These are phyloP conservation scores for Benincasa hispida DNA, from an alignment of 306 rosid species.

Conservation along the genomic window DNA sequence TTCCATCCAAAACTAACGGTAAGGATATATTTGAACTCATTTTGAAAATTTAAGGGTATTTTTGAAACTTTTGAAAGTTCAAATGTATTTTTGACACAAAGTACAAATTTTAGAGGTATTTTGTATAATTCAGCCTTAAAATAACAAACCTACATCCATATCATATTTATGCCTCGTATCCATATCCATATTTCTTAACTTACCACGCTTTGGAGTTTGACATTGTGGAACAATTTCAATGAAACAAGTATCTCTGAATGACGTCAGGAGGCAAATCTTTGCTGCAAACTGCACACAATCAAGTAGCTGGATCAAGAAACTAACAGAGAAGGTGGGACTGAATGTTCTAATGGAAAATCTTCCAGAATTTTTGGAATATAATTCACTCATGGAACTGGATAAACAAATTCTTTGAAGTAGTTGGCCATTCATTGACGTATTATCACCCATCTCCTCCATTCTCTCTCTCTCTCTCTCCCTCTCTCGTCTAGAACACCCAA, in stretches of 20 bases:
- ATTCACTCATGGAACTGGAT: neutral
- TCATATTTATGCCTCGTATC: neutral
- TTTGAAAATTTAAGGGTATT: too few relatives aligned
- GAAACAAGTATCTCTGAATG: slow-evolving; percentile 85
- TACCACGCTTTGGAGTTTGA: slow-evolving; percentile 53
- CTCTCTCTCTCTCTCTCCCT: neutral
- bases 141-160: neutral
- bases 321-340: neutral
- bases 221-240: slow-evolving; percentile 54
- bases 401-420: neutral
- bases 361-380: neutral
- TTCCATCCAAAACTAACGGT: too few relatives aligned
- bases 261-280: slow-evolving; percentile 79
- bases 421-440: neutral
- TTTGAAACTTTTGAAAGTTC: too few relatives aligned
- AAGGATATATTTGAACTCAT: too few relatives aligned
- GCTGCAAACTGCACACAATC: slow-evolving; percentile 53
- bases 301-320: slow-evolving; percentile 10
- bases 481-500: neutral
- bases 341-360: neutral
- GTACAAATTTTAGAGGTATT: too few relatives aligned
- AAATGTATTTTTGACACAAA: too few relatives aligned
- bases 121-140: too few relatives aligned
- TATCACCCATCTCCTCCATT: neutral
- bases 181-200: neutral